Percentiles rank a stretch among this genome's conserved stretches.
These are phyloP conservation scores for Botrytis deweyae DNA, from an alignment of 2,329 filamentous ascomycete genomes.

Conservation along the genomic window DNA sequence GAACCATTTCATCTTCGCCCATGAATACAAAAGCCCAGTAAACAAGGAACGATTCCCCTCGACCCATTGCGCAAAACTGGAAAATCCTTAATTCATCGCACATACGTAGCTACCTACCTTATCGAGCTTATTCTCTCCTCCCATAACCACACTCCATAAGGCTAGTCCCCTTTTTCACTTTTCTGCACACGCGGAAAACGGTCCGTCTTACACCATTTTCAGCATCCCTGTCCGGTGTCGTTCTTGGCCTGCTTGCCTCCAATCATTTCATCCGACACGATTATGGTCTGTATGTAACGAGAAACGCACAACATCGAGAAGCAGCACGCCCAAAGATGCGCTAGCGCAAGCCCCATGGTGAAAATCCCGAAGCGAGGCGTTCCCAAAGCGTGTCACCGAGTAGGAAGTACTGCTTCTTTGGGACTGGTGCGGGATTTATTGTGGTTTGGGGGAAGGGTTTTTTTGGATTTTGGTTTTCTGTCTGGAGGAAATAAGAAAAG, in stretches of 20 bases:
- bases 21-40: background rate
- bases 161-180: background rate
- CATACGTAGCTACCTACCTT: background rate
- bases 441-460: background rate
- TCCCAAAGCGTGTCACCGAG: constrained; percentile 18
- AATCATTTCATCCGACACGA: background rate
- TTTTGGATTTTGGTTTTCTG: background rate
- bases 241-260: constrained; percentile 10
- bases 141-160: constrained; percentile 7
- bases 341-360: constrained; percentile 2
- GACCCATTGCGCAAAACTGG: background rate
- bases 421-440: background rate
- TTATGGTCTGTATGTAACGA: background rate
- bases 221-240: background rate
- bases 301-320: constrained; percentile 11
- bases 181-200: constrained; percentile 25
- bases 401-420: background rate
- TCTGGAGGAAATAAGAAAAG: constrained; percentile 1
- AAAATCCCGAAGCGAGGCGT: constrained; percentile 5
- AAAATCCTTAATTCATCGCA: background rate
- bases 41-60: background rate
- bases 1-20: background rate
- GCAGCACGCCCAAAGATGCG: background rate
- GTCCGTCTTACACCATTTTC: constrained; percentile 22
- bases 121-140: background rate